A percentile compares a stretch with the other conserved stretches of the same genome.
Evolutionary conservation across 306 rosid genomes (phyloP).

Genomic region (Aeschynomene evenia): DNA sequence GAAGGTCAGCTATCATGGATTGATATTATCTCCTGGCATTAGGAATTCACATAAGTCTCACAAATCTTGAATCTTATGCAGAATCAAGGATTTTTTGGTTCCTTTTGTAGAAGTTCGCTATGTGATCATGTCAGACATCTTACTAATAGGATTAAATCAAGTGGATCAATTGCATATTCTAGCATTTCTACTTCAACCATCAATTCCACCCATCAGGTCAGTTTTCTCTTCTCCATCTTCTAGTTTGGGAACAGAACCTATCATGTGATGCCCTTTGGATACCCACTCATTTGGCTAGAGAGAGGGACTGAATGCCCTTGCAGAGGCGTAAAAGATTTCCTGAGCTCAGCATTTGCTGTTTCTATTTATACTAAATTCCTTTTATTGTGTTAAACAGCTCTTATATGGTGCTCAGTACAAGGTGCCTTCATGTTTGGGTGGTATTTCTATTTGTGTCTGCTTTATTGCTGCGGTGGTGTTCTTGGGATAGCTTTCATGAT

Average conservation of each 20-base stretch:
- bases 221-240: slow-evolving; percentile 25
- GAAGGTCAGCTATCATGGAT: slow-evolving; percentile 53
- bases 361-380: neutral
- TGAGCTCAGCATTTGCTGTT: neutral
- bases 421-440: slow-evolving; percentile 77
- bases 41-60: slow-evolving; percentile 26
- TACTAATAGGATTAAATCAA: slow-evolving; percentile 66
- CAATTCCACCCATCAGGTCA: slow-evolving; percentile 59
- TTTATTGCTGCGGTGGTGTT: slow-evolving; percentile 54
- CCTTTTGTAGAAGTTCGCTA: slow-evolving; percentile 65
- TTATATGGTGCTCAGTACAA: slow-evolving; percentile 52
- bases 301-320: neutral
- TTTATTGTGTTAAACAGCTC: slow-evolving; percentile 35
- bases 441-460: slow-evolving; percentile 65
- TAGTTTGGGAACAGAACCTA: slow-evolving; percentile 22
- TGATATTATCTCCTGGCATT: slow-evolving; percentile 23
- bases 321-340: neutral
- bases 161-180: slow-evolving; percentile 55
- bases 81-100: slow-evolving; percentile 50
- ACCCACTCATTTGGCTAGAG: slow-evolving; percentile 5
- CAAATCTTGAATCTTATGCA: slow-evolving; percentile 37
- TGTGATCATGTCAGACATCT: slow-evolving; percentile 70
- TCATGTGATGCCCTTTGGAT: neutral
- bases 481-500: slow-evolving; percentile 59
- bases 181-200: slow-evolving; percentile 52